Evolutionary conservation across 345 rosid genomes (phyloP).

Genomic region (Bruguiera gymnorhiza): DNA sequence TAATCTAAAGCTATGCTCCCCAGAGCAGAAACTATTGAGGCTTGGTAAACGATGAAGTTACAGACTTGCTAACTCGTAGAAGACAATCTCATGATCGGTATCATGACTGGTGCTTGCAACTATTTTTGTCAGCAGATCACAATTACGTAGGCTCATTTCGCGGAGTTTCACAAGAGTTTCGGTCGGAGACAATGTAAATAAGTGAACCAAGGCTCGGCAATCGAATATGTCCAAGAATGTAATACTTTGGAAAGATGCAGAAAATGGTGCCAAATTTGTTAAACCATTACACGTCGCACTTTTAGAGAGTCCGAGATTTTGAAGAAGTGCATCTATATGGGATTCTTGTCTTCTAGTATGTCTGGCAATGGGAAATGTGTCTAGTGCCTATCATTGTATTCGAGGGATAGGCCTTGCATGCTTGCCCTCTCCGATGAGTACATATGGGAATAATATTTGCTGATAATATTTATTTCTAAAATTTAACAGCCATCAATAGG

Average conservation of each 20-base stretch:
- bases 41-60: constrained; percentile 7
- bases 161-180: constrained; percentile 2
- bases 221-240: not conserved
- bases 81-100: not conserved
- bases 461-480: no score
- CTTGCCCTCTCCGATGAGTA: not conserved
- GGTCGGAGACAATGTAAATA: constrained; percentile 1
- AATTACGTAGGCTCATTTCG: not conserved
- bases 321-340: not conserved
- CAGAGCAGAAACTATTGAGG: constrained; percentile 1
- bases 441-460: not conserved
- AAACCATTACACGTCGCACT: not conserved
- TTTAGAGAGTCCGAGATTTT: not conserved
- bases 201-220: constrained; percentile 4
- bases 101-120: not conserved
- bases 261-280: constrained; percentile 7
- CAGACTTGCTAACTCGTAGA: constrained; percentile 9
- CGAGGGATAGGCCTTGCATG: not conserved
- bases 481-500: no score
- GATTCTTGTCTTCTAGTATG: not conserved
- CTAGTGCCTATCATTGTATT: not conserved
- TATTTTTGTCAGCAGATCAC: constrained; percentile 9
- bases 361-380: not conserved
- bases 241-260: not conserved
- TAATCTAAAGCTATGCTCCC: not conserved